Evolutionary conservation across 2,329 filamentous ascomycete genomes (phyloP), one percentile per base, ranked within the genome.

Genomic region (Colletotrichum somersetense): DNA sequence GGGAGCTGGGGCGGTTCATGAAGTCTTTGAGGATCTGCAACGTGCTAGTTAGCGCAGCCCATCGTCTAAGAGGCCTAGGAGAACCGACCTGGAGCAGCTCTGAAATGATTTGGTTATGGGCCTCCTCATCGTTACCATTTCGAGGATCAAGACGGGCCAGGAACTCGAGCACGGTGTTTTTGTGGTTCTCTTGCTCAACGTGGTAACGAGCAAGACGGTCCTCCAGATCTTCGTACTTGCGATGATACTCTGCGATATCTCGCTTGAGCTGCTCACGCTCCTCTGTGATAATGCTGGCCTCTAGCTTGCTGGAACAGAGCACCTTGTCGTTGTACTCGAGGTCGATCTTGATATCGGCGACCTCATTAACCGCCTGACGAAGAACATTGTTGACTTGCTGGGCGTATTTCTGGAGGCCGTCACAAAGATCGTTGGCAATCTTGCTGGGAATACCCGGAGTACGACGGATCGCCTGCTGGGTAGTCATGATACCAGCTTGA

Each of bases 241-340:
- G 73, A 6, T 77, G 74, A 18, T 76, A 76, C 2, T 79, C 77
- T 65, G 78, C 79, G 62, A 73, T 65, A 33, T 73, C 64, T 8
- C 64, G 66, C 62, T 75, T 74, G 40, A 74, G 65, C 62, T 66
- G 59, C 61, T 74, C 55, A 26, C 62, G 55, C 40, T 74, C 64
- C 40, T 74, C 73, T 16, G 52, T 33, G n/a, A 74, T 55, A 23
- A 67, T 65, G 20, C 63, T 71, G 40, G 72, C 63, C 62, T 74
- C 73, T 26, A 74, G 40, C 53, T 74, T 74, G 38, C 63, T 74
- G 62, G 72, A 73, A 33, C 63, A 72, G 62, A 74, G 70, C n/a
- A 74, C 65, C 52, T 80, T 80, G n/a, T 77, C 70, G 48, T 75
- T 77, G 74, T 83, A 82, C 26, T 75, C 73, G 5, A 83, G 70